These are phyloP conservation scores for Litsea cubeba DNA, from an alignment of 164 flowering plant species.

Conservation along the genomic window DNA sequence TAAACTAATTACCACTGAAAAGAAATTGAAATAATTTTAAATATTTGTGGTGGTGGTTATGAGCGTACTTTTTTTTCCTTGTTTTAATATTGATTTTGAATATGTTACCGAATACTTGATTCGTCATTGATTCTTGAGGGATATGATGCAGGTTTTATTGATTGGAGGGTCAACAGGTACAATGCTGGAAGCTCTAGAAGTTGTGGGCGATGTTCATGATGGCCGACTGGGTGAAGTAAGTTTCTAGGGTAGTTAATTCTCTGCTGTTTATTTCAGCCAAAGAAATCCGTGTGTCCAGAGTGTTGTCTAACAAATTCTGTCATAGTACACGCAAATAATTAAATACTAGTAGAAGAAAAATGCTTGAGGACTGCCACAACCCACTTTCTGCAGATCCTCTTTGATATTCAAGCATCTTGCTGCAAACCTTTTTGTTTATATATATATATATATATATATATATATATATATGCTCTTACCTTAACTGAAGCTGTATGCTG, in stretches of 20 bases:
- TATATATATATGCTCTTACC: too few species aligned
- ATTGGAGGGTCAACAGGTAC: constrained; percentile 99
- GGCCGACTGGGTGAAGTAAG: constrained; percentile 57
- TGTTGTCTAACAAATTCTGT: neutral
- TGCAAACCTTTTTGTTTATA: too few species aligned
- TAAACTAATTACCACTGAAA: too few species aligned
- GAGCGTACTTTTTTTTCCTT: neutral
- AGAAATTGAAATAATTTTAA: too few species aligned
- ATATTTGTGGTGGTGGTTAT: too few species aligned
- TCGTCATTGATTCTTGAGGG: constrained; percentile 8
- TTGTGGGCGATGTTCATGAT: constrained; percentile 81
- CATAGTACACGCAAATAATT: too few species aligned
- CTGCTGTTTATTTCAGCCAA: neutral
- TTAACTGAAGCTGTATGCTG: too few species aligned
- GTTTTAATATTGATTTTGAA: neutral
- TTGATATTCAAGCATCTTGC: too few species aligned
- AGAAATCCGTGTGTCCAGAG: neutral
- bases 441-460: too few species aligned
- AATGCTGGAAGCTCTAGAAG: constrained; percentile 93
- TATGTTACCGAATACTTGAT: neutral
- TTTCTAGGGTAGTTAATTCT: constrained; percentile 3
- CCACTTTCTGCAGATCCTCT: too few species aligned
- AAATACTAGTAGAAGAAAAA: too few species aligned
- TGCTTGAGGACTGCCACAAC: too few species aligned
- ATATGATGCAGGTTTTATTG: constrained; percentile 62